A percentile compares a stretch with the other conserved stretches of the same genome.
Conservation (phyloP, 306 rosid species). For the Pyrus betulifolia region DNA sequence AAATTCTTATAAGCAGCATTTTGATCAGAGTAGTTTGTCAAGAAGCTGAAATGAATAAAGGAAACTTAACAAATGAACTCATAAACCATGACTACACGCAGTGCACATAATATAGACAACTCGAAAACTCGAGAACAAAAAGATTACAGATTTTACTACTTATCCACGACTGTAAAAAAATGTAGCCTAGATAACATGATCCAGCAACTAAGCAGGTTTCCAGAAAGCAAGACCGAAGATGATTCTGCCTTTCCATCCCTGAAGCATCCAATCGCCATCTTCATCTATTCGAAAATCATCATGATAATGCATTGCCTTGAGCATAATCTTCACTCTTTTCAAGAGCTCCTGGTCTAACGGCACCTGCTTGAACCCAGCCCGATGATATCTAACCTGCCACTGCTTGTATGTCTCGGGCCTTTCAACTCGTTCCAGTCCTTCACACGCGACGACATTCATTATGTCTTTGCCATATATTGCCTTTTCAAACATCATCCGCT, state of each 20-base stretch:
- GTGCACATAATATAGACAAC: neutral
- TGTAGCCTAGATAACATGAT: neutral
- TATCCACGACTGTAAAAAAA: neutral
- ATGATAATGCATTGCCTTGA: conserved; percentile 14
- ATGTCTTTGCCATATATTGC: conserved; percentile 21
- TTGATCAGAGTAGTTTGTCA: neutral
- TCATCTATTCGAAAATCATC: conserved; percentile 26
- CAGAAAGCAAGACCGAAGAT: conserved; percentile 22
- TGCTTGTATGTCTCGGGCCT: conserved; percentile 31
- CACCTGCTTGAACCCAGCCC: conserved; percentile 29
- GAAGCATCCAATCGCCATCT: conserved; percentile 32
- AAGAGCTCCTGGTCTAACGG: conserved; percentile 18
- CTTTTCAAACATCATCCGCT: conserved; percentile 23
- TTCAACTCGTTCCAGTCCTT: conserved; percentile 29
- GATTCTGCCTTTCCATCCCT: conserved; percentile 36
- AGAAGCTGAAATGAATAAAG: neutral
- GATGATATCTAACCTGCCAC: conserved; percentile 21
- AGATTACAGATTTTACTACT: neutral
- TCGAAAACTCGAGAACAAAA: neutral
- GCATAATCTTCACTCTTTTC: neutral
- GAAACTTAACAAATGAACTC: neutral
- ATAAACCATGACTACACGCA: neutral
- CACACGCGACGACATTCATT: conserved; percentile 25
- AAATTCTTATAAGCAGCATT: neutral
- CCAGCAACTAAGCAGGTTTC: conserved; percentile 11